These are phyloP conservation scores for Magnusiomyces ingens DNA, from an alignment of 1,139 yeast species.

Conservation along the genomic window DNA sequence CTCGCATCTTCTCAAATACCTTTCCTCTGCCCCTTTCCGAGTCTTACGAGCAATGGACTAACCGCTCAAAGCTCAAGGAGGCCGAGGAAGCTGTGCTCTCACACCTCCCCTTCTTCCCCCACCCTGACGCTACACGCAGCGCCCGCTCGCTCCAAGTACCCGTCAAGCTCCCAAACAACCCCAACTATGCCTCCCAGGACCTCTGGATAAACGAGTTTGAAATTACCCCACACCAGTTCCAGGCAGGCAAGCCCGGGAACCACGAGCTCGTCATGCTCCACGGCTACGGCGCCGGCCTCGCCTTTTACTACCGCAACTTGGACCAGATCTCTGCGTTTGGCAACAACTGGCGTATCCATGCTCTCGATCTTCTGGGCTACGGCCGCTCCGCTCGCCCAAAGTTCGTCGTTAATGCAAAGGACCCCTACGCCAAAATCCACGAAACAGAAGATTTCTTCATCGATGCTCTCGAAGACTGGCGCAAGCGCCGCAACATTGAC, in stretches of 20 bases:
- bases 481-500: constrained; percentile 43
- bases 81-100: constrained; percentile 41
- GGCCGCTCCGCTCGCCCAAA: constrained; percentile 70
- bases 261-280: constrained; percentile 56
- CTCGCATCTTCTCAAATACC: constrained; percentile 26
- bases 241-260: not conserved
- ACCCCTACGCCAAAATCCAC: constrained; percentile 23
- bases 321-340: constrained; percentile 36
- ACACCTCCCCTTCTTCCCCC: constrained; percentile 55
- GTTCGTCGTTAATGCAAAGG: constrained; percentile 32
- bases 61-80: constrained; percentile 32
- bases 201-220: constrained; percentile 54
- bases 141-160: constrained; percentile 48
- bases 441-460: constrained; percentile 69
- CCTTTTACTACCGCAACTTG: constrained; percentile 77
- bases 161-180: constrained; percentile 25
- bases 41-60: constrained; percentile 42
- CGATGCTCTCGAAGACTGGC: constrained; percentile 82
- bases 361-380: constrained; percentile 78
- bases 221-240: constrained; percentile 18
- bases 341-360: constrained; percentile 50
- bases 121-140: constrained; percentile 39
- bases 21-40: constrained; percentile 34
- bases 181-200: constrained; percentile 28
- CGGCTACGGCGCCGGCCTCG: constrained; percentile 88